These are phyloP conservation scores for Rhinocladiella similis DNA, from an alignment of 2,329 filamentous ascomycete genomes.

Conservation along the genomic window DNA sequence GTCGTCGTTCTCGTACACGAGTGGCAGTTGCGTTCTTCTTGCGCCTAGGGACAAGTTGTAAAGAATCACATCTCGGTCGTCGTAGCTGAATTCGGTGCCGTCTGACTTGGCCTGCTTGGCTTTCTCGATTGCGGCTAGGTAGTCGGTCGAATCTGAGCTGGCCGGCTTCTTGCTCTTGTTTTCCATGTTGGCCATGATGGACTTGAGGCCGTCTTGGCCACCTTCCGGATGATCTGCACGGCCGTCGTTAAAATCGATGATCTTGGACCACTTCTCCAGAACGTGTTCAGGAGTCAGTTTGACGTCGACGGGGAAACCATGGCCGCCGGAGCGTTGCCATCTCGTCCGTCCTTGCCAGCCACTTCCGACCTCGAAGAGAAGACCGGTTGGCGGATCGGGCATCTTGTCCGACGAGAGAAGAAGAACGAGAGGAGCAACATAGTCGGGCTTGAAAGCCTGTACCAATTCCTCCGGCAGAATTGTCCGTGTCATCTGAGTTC, in stretches of 20 bases:
- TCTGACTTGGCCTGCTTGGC: constrained; percentile 71
- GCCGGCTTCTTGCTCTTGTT: constrained; percentile 65
- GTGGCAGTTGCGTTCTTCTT: constrained; percentile 81
- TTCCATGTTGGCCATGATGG: constrained; percentile 80
- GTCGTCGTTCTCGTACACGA: constrained; percentile 87
- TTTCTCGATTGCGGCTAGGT: constrained; percentile 72
- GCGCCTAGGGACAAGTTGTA: constrained; percentile 95
- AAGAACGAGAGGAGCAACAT: constrained; percentile 90
- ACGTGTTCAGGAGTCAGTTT: constrained; percentile 82
- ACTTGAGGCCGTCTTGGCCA: constrained; percentile 72
- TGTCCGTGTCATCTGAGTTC: constrained; percentile 89
- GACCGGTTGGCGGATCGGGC: constrained; percentile 74
- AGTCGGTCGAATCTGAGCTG: constrained; percentile 56
- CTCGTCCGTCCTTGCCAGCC: constrained; percentile 90
- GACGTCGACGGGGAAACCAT: constrained; percentile 87
- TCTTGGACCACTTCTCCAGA: constrained; percentile 70
- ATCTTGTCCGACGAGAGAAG: constrained; percentile 85
- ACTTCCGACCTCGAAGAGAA: constrained; percentile 90
- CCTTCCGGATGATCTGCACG: constrained; percentile 84
- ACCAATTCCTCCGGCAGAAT: constrained; percentile 97
- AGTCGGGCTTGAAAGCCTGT: constrained; percentile 98
- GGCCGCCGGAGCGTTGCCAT: constrained; percentile 89
- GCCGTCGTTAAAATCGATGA: constrained; percentile 83
- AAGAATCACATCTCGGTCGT: constrained; percentile 84
- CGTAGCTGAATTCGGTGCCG: constrained; percentile 77